Base-by-base conservation (phyloP, 352 stramenopile genomes). In the Albugo laibachii region DNA sequence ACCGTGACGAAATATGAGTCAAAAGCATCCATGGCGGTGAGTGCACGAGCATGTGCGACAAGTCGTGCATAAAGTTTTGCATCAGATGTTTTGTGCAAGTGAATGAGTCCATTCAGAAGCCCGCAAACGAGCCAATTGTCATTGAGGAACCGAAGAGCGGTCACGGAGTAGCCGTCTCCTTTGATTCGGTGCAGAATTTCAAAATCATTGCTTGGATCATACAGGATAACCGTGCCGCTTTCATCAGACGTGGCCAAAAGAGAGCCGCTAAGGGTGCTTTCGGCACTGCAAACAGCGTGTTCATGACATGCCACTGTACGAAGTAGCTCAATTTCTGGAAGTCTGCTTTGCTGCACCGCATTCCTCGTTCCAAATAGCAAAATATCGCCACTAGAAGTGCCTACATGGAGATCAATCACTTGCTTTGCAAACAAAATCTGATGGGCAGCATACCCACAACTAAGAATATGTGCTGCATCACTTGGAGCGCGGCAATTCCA, bases 1-100 rank as follows among this genome's bases (percentile, higher is more conserved):
- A 85, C 71, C 0, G 69, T 78, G 43, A 66, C 71, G 38, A 80
- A 49, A 41, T 62, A 56, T 37, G 66, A 56, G 20, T 75, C 71
- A 36, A 57, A 54, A 20, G 61, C 52, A 41, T 81, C 74, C 16
- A 87, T 43, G 11, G 66, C 74, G 1, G 69, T 83, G 56, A 85
- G 65, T 1, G 69, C 69, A 1, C 77, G 71, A 8, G 69, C 75
- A 48, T 84, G 74, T 13, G 69, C 77, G 18, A 65, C 69, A 35
- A 89, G 56, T 52, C 87, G 69, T 1, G 74, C 62, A 41, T 73
- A 57, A 36, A 85, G 20, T 36, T 54, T 59, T 56, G 78, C 77
- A 20, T 44, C 55, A 12, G 70, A 50, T 13, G 63, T 63, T 24
- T 24, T 19, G 31, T 58, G 63, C 58, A 65, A 84, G 13, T 66